A percentile compares a stretch with the other conserved stretches of the same genome.
Evolutionary conservation across 192 early-diverging fungal species (phyloP).

Genomic region (Rhizophagus sp.): DNA sequence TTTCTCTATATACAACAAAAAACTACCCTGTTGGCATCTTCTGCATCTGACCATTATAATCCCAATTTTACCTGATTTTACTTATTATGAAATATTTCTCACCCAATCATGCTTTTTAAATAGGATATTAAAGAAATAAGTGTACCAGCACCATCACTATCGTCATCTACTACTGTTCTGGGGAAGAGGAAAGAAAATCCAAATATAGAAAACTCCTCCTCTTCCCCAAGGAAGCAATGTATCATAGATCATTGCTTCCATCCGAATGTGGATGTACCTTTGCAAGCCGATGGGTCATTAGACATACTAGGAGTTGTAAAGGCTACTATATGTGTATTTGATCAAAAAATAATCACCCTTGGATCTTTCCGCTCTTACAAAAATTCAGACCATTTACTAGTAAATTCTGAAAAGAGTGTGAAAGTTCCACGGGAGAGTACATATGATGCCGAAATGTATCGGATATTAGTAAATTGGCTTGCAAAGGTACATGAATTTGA

Average conservation of each 20-base stretch:
- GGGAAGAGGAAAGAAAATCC: neutral
- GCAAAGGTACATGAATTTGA: neutral
- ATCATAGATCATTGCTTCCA: too few species aligned
- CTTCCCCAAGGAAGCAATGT: neutral
- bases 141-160: too few species aligned
- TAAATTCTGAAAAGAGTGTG: neutral
- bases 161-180: neutral
- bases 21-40: neutral
- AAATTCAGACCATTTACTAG: neutral
- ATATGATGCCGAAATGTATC: constrained; percentile 28
- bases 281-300: neutral
- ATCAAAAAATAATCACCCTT: too few species aligned
- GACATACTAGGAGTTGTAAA: constrained; percentile 20
- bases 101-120: too few species aligned
- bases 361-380: too few species aligned
- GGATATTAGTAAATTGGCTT: constrained; percentile 19
- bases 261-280: constrained; percentile 3
- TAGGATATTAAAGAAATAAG: too few species aligned
- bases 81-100: constrained; percentile 26
- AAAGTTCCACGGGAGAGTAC: constrained; percentile 19
- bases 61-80: neutral
- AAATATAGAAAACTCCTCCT: neutral
- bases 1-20: neutral
- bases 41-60: constrained; percentile 1
- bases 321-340: neutral